Percentiles rank a stretch among this genome's conserved stretches.
These are phyloP conservation scores for Penicillium brasilianum DNA, from an alignment of 2,329 filamentous ascomycete species.

Conservation along the genomic window DNA sequence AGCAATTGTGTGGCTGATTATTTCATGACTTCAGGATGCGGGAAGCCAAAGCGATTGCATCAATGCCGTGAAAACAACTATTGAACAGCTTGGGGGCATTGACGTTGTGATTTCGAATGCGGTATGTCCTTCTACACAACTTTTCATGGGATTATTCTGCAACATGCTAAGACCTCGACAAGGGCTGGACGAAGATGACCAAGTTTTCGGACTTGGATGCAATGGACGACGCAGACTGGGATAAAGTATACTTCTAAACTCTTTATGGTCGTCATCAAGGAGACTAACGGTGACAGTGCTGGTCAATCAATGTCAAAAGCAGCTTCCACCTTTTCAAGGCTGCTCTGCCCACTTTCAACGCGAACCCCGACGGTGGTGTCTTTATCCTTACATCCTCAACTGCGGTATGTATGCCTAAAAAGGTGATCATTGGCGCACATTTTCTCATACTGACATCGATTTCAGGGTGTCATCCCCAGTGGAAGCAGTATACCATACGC, in stretches of 20 bases:
- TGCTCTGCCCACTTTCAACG: slow-evolving; percentile 63
- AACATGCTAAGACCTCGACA: slow-evolving; percentile 36
- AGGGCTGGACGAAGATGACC: slow-evolving; percentile 66
- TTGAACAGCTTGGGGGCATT: slow-evolving; percentile 51
- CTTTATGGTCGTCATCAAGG: not conserved
- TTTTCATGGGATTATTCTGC: not conserved
- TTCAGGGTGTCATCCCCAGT: slow-evolving; percentile 53
- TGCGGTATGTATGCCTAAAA: slow-evolving; percentile 51
- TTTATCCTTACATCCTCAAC: slow-evolving; percentile 68
- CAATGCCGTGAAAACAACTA: slow-evolving; percentile 60
- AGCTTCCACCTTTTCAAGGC: slow-evolving; percentile 60
- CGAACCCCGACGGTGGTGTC: slow-evolving; percentile 67
- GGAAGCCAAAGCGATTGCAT: slow-evolving; percentile 64
- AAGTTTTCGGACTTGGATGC: slow-evolving; percentile 63
- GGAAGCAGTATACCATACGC: slow-evolving; percentile 72
- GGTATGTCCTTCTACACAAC: slow-evolving; percentile 47
- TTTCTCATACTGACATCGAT: not conserved
- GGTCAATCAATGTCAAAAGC: slow-evolving; percentile 65
- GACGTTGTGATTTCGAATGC: slow-evolving; percentile 81
- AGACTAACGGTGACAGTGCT: slow-evolving; percentile 53
- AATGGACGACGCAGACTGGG: slow-evolving; percentile 66
- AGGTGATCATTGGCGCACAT: not conserved
- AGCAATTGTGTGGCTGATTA: not conserved
- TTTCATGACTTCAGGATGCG: slow-evolving; percentile 57
- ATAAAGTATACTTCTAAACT: slow-evolving; percentile 53